Conservation (phyloP, 1,139 yeast species). For the Maudiozyma humilis region DNA sequence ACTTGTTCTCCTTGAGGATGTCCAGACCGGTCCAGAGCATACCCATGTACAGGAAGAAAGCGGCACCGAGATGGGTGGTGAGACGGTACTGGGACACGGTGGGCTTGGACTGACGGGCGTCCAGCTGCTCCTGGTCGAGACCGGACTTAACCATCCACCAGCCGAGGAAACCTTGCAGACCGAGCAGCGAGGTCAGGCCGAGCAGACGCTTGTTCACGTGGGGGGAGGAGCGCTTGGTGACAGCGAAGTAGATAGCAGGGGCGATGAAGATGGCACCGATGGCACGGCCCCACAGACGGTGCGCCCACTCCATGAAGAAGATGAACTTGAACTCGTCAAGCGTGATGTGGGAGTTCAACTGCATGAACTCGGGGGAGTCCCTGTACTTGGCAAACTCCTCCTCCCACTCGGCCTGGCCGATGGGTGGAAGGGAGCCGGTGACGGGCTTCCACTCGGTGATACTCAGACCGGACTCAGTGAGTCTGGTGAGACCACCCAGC, state of each 20-base stretch:
- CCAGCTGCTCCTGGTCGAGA: slow-evolving; percentile 69
- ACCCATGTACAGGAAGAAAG: slow-evolving; percentile 78
- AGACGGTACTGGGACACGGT: slow-evolving; percentile 93
- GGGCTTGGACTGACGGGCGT: slow-evolving; percentile 79
- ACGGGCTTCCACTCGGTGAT: slow-evolving; percentile 99
- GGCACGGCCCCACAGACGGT: slow-evolving; percentile 82
- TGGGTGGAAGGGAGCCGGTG: slow-evolving; percentile 88
- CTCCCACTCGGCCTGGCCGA: slow-evolving; percentile 73
- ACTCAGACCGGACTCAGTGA: slow-evolving; percentile 91
- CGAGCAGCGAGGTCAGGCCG: slow-evolving; percentile 68
- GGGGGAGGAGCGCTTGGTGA: slow-evolving; percentile 54
- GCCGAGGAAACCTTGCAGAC: slow-evolving; percentile 91
- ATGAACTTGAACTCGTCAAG: slow-evolving; percentile 92
- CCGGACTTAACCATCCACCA: slow-evolving; percentile 99
- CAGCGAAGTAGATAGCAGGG: slow-evolving; percentile 80
- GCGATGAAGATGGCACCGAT: slow-evolving; percentile 76
- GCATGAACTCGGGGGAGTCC: slow-evolving; percentile 83
- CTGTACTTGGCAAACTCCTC: slow-evolving; percentile 73
- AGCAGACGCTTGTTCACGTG: slow-evolving; percentile 62
- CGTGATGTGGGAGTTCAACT: slow-evolving; percentile 80
- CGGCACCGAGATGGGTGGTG: slow-evolving; percentile 91
- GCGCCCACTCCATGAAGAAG: slow-evolving; percentile 97
- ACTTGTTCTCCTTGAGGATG: slow-evolving; percentile 65
- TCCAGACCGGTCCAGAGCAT: slow-evolving; percentile 88
- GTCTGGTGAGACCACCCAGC: slow-evolving; percentile 90